Evolutionary conservation across 371 early-diverging fungal genomes (phyloP).

Genomic region (Mortierella sp.): DNA sequence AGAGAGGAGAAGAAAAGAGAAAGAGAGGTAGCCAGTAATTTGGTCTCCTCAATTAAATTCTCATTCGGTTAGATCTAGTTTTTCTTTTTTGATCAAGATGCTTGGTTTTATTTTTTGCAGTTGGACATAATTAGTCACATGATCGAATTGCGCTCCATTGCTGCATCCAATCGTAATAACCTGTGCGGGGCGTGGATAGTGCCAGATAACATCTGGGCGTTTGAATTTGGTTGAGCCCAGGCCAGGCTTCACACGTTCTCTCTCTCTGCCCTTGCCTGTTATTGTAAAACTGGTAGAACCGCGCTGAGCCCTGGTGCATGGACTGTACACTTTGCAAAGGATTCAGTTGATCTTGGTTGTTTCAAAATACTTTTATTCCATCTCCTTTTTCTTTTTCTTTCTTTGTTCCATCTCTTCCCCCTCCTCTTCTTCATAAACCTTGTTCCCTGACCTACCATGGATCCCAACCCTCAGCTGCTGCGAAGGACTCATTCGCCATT

Average conservation of each 20-base stretch:
- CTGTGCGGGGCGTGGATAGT: constrained; percentile 5
- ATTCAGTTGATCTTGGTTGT: not conserved
- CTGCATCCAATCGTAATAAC: not conserved
- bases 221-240: not conserved
- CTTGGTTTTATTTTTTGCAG: too few species aligned
- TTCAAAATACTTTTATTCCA: not conserved
- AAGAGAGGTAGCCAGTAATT: not conserved
- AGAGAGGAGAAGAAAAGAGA: constrained; percentile 22
- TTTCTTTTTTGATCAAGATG: too few species aligned
- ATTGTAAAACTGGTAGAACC: not conserved
- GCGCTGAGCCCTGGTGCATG: not conserved
- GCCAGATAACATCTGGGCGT: constrained; percentile 8
- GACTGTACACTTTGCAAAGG: not conserved
- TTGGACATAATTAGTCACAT: not conserved
- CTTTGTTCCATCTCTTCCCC: not conserved
- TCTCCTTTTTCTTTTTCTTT: not conserved
- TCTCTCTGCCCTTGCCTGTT: too few species aligned
- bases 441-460: constrained; percentile 20
- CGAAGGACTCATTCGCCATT: constrained; percentile 53
- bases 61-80: not conserved
- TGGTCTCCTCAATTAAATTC: not conserved
- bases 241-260: not conserved
- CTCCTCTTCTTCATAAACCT: not conserved
- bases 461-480: constrained; percentile 45
- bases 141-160: too few species aligned